Evolutionary conservation across 2,329 filamentous ascomycete species (phyloP), one percentile per base, ranked within the genome.

Genomic region (Monilinia vaccinii-corymbosi): DNA sequence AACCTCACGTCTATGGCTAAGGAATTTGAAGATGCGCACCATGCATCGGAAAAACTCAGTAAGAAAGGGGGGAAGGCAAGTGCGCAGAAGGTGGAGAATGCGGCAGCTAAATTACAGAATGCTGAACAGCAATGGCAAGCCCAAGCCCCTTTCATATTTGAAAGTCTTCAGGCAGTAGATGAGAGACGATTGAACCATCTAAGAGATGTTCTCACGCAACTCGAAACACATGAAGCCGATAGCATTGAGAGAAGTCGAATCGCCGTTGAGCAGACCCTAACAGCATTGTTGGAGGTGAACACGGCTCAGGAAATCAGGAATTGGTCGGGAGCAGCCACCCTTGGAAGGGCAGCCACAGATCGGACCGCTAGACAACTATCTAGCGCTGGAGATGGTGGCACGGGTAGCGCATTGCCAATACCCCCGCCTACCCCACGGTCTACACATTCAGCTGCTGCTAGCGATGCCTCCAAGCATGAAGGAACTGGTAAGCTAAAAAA

Each of bases 121-220:
- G 87, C 91, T n/a, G 83, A 80, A 48, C 82, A 87, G 65, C 88
- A 96, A 71, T 99, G 94, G 94, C 87, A 96, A 60, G 91, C 91
- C 0, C 91, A 96, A 73, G 91, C 94, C 16, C 94, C 94, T 1
- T 97, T 90, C 74, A 88, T 97, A 62, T 97, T 96, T 71, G 94
- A 99, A 75, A 88, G 87, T 62, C 82, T 99, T 31, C 94, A 99
- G 73, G 87, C 89, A 7, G 78, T 95, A 36, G 94, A 99, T 71
- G 94, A 99, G 76, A 86, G 83, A 67, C 85, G 94, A 60, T 78
- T 95, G 66, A 96, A 97, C 73, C 88, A 95, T 70, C 79, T 99
- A 61, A 88, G 93, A 63, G 93, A 97, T 73, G 83, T 89, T 45
- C 81, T 99, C 62, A 97, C 94, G 0, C 92, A 97, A 70, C 88